These are phyloP conservation scores for Otatea glauca DNA, from an alignment of 176 grass and related monocot species.

Conservation along the genomic window DNA sequence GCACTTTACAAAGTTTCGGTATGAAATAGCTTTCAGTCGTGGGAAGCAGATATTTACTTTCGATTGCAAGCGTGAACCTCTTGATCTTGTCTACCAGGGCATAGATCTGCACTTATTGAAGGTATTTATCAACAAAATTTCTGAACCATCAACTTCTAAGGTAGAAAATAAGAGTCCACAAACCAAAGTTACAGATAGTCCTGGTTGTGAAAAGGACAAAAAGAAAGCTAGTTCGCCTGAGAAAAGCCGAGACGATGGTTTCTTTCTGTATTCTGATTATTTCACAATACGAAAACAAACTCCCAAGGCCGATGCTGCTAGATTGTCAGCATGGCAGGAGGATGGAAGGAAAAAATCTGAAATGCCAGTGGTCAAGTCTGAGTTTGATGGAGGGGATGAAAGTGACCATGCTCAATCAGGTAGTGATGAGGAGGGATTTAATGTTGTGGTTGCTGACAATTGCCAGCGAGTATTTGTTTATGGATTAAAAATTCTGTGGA, in stretches of 20 bases:
- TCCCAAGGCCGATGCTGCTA: conserved; percentile 83
- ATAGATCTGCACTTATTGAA: conserved; percentile 83
- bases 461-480: conserved; percentile 94
- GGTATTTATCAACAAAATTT: conserved; percentile 62
- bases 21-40: conserved; percentile 83
- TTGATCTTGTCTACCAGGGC: conserved; percentile 98
- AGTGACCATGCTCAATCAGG: conserved; percentile 74
- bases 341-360: conserved; percentile 72
- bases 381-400: conserved; percentile 63
- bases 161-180: conserved; percentile 48
- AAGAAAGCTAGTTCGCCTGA: conserved; percentile 58
- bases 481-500: conserved; percentile 96
- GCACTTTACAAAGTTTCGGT: conserved; percentile 72
- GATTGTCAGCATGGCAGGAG: conserved; percentile 85
- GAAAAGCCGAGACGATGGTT: conserved; percentile 74
- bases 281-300: conserved; percentile 94
- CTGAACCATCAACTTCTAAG: conserved; percentile 49
- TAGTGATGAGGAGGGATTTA: conserved; percentile 95
- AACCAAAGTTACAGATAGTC: conserved; percentile 51
- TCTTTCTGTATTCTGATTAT: conserved; percentile 91
- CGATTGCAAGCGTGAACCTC: conserved; percentile 88
- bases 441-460: conserved; percentile 91
- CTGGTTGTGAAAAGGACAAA: conserved; percentile 56
- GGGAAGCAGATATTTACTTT: conserved; percentile 93
- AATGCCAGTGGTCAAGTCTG: conserved; percentile 57